Base-by-base conservation (phyloP, 2,329 filamentous ascomycete genomes). In the Parastagonospora nodorum region DNA sequence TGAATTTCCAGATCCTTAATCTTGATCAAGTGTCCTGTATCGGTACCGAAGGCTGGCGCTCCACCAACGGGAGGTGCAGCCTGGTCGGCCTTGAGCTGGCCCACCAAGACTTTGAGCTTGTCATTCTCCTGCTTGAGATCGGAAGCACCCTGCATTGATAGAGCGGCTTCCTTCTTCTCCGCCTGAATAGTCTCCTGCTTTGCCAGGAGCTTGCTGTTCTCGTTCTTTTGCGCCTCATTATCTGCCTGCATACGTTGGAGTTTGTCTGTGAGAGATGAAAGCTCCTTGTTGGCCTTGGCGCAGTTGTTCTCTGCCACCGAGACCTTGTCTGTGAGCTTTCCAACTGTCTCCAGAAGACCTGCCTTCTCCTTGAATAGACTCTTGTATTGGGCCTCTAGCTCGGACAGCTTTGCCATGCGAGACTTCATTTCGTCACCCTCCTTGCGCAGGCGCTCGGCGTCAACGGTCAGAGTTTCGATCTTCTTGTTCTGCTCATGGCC, bases 401-500 rank as follows among this genome's bases (percentile, higher is more conserved):
- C 42, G 5, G 46, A 15, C 14, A 60, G 33, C 31, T 63, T 58
- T 14, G 30, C 12, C 8, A 55, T 27, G 12, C 43, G 49, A 42
- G 55, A 28, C 36, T 61, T 51, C 16, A 68, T 29, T 5, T 63
- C 57, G 10, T 12, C 8, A 16, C 59, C 62, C 31, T 66, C 50
- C 39, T 58, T 52, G 40, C 56, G 50, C 5, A 57, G 16, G 30
- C 41, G 41, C 3, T 14, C 42, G 8, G 63, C 5, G 2, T 62
- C 55, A 5, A 19, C 24, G 3, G 48, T 58, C 19, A 69, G 41
- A 7, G 31, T 19, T 7, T 57, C 45, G 8, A 60, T 42, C 43
- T 60, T 56, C 51, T 63, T 67, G n/a, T 38, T 50, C 43, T 65
- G 57, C 4, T 62, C 59, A 1, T 50, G 56, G 32, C 43, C 31